phyloP scores from a whole-genome alignment of 441 rosid species.

The Pelargonium australe region DNA sequence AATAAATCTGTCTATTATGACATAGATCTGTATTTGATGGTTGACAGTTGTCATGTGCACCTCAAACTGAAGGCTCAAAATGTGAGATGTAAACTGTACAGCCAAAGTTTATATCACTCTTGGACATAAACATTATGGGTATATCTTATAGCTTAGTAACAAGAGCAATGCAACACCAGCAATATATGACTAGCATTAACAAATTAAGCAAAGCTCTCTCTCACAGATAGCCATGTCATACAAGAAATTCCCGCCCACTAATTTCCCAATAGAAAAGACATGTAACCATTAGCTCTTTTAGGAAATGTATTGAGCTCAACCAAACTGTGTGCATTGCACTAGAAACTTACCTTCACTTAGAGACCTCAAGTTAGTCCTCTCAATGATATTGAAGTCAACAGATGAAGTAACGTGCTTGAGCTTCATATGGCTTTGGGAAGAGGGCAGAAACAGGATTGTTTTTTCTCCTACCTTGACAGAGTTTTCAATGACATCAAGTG shows the following conservation, averaged over 20 bases:
- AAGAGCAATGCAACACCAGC: neutral
- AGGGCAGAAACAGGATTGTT: constrained; percentile 52
- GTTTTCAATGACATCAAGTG: constrained; percentile 43
- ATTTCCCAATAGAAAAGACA: constrained; percentile 1
- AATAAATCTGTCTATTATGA: neutral
- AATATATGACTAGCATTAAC: neutral
- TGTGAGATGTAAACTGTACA: neutral
- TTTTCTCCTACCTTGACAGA: constrained; percentile 63
- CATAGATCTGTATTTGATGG: neutral
- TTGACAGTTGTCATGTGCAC: constrained; percentile 5
- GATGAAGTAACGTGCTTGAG: constrained; percentile 45
- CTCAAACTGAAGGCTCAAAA: constrained; percentile 8
- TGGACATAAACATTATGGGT: no score
- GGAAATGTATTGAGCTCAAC: neutral
- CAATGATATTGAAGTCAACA: constrained; percentile 51
- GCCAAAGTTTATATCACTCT: neutral
- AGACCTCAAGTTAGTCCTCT: constrained; percentile 59
- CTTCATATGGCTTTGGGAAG: constrained; percentile 37
- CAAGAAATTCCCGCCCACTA: constrained; percentile 6
- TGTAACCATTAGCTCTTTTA: neutral
- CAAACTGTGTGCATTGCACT: constrained; percentile 5
- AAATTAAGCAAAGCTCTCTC: constrained; percentile 10
- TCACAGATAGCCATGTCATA: neutral
- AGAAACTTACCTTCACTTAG: constrained; percentile 62
- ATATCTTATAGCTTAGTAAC: no score